A percentile compares a stretch with the other conserved stretches of the same genome.
These are phyloP conservation scores for Eucalyptus lansdowneana DNA, from an alignment of 345 rosid species.

Conservation along the genomic window DNA sequence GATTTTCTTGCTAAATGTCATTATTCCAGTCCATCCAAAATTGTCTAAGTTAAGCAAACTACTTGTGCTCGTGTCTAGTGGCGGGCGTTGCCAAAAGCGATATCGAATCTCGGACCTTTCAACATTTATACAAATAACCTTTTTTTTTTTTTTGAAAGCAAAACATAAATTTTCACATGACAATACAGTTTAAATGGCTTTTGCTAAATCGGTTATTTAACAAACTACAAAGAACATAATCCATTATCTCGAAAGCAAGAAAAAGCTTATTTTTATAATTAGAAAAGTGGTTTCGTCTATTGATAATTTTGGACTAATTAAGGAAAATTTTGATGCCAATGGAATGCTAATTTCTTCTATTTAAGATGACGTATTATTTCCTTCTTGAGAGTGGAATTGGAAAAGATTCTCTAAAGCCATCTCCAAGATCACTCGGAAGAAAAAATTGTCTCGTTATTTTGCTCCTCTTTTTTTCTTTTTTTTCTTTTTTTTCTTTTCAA, in stretches of 20 bases:
- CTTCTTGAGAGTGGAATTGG: background rate
- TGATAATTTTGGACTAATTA: background rate
- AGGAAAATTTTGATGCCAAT: background rate
- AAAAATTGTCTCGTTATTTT: background rate
- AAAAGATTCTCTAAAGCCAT: background rate
- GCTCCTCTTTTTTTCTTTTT: background rate
- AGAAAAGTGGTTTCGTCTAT: background rate
- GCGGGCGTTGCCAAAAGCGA: background rate
- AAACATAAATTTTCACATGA: background rate
- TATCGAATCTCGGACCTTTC: background rate
- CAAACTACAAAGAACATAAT: background rate
- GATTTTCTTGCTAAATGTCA: background rate
- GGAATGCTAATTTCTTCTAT: background rate
- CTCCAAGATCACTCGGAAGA: background rate
- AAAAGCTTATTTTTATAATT: background rate
- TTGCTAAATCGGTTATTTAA: background rate
- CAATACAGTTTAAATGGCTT: background rate
- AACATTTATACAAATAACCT: background rate
- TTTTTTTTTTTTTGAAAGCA: background rate
- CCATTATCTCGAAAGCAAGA: background rate
- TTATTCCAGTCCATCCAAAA: background rate
- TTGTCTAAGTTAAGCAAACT: background rate
- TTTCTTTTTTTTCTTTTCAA: background rate
- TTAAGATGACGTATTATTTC: background rate
- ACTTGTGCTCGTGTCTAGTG: background rate